phyloP scores from a whole-genome alignment of 176 grass and related monocot species.

The Avena insularis region DNA sequence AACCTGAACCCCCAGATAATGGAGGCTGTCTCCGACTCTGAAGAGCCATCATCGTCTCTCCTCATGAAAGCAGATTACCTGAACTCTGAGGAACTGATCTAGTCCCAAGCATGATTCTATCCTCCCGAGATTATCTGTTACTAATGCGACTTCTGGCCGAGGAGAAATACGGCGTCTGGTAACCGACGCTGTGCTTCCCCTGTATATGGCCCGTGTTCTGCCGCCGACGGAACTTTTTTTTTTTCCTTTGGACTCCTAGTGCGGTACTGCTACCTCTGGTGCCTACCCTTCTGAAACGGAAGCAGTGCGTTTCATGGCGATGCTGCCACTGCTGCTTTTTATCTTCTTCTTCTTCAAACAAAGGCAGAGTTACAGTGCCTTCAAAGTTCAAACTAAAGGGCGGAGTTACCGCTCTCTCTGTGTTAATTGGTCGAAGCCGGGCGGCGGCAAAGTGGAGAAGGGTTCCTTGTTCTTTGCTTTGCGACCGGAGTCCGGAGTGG shows the following conservation, averaged over 20 bases:
- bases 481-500: not conserved
- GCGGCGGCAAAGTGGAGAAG: not conserved
- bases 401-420: not conserved
- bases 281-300: not conserved
- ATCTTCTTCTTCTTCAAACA: constrained; percentile 29
- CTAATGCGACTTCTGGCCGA: too few relatives aligned
- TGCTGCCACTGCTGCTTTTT: not conserved
- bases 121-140: not conserved
- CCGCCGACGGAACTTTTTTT: not conserved
- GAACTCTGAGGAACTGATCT: not conserved
- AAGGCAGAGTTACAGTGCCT: constrained; percentile 16
- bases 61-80: not conserved
- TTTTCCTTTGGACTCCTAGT: constrained; percentile 1
- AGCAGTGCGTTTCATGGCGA: not conserved
- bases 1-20: constrained; percentile 32
- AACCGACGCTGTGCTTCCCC: constrained; percentile 25
- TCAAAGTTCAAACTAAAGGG: constrained; percentile 18
- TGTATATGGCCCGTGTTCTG: constrained; percentile 2
- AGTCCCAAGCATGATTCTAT: not conserved
- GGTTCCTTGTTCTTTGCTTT: not conserved
- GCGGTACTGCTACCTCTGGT: not conserved
- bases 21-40: constrained; percentile 17
- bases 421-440: not conserved
- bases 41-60: not conserved
- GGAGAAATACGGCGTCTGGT: not conserved